These are phyloP conservation scores for Mycena rosella DNA, from an alignment of 768 basidiomycete species.

Conservation along the genomic window DNA sequence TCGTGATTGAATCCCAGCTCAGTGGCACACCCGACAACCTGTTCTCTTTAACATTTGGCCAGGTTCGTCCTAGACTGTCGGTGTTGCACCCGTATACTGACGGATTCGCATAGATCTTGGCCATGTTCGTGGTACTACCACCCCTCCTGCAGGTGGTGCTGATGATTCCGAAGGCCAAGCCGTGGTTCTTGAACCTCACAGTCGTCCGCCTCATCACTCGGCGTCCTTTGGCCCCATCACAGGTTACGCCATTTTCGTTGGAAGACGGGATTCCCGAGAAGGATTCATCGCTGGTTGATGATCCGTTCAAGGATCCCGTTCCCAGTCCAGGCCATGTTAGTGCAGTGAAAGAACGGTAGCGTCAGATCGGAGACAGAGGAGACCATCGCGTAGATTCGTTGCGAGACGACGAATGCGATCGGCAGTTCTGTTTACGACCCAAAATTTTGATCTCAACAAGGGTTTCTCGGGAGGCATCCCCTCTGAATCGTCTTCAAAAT, in stretches of 20 bases:
- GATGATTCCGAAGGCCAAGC: background rate
- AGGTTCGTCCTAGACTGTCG: too few species aligned
- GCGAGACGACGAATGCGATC: too few species aligned
- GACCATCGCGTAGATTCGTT: too few species aligned
- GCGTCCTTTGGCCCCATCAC: background rate
- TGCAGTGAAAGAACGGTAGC: too few species aligned
- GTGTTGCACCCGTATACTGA: background rate
- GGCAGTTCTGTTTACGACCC: too few species aligned
- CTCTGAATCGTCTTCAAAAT: too few species aligned
- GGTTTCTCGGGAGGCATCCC: too few species aligned
- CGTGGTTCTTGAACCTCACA: conserved; percentile 14
- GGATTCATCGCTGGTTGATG: background rate
- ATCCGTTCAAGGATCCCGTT: too few species aligned
- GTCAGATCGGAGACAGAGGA: too few species aligned
- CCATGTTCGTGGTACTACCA: conserved; percentile 22
- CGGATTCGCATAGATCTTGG: background rate
- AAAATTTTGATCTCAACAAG: too few species aligned
- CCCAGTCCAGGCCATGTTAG: too few species aligned
- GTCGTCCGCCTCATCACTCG: conserved; percentile 7
- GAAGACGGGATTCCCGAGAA: conserved; percentile 19
- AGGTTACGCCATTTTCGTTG: background rate
- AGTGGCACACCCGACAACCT: conserved; percentile 9
- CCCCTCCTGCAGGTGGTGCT: conserved; percentile 11
- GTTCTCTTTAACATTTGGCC: conserved; percentile 6
- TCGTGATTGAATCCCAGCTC: conserved; percentile 1